Evolutionary conservation across 805 yeast species (phyloP).

Genomic region (Ogataea siamensis): DNA sequence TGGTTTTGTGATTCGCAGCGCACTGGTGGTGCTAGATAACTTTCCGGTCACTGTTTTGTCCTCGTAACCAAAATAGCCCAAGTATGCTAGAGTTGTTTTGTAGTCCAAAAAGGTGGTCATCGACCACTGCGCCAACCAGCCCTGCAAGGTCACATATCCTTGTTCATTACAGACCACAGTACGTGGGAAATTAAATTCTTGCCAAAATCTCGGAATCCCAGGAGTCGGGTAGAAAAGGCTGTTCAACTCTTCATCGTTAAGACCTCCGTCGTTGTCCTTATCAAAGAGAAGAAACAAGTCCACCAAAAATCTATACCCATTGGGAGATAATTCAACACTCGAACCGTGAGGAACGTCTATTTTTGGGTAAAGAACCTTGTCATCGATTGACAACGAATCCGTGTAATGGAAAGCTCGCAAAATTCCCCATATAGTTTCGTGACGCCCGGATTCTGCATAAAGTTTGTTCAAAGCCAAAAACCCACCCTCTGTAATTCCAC

Average conservation of each 20-base stretch:
- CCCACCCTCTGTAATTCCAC: slow-evolving; percentile 70
- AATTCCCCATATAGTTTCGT: slow-evolving; percentile 97
- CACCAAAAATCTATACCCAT: slow-evolving; percentile 88
- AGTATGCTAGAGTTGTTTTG: slow-evolving; percentile 78
- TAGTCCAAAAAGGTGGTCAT: slow-evolving; percentile 89
- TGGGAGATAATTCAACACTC: slow-evolving; percentile 88
- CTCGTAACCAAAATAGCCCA: slow-evolving; percentile 90
- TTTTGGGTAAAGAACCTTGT: slow-evolving; percentile 73
- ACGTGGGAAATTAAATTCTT: slow-evolving; percentile 77
- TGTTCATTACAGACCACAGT: slow-evolving; percentile 88
- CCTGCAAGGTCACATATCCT: slow-evolving; percentile 89
- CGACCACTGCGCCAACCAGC: slow-evolving; percentile 99
- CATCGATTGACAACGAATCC: slow-evolving; percentile 82
- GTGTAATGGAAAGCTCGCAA: slow-evolving; percentile 86
- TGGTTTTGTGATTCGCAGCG: slow-evolving; percentile 79
- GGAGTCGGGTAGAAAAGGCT: slow-evolving; percentile 86
- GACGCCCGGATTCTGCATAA: slow-evolving; percentile 89
- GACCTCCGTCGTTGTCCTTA: slow-evolving; percentile 94
- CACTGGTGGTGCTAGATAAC: slow-evolving; percentile 33
- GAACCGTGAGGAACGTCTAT: slow-evolving; percentile 71
- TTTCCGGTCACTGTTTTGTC: slow-evolving; percentile 24
- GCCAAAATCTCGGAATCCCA: slow-evolving; percentile 87
- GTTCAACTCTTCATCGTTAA: slow-evolving; percentile 67
- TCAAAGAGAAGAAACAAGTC: slow-evolving; percentile 87
- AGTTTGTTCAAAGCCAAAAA: slow-evolving; percentile 74